These are phyloP conservation scores for Pleurostoma richardsiae DNA, from an alignment of 2,329 filamentous ascomycete genomes.

Conservation along the genomic window DNA sequence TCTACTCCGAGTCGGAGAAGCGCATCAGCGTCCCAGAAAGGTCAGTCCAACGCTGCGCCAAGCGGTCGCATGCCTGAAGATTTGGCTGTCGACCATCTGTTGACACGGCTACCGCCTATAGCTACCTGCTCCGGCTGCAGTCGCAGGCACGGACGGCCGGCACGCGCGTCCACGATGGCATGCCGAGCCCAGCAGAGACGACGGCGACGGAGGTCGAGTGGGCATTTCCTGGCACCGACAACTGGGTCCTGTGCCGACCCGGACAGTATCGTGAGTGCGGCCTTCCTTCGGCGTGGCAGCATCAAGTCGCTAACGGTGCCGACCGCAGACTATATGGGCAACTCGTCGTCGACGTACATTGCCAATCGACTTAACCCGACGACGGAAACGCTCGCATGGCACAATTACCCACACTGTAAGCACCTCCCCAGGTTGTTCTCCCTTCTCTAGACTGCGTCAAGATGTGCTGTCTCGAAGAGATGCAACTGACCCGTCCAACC, in stretches of 20 bases:
- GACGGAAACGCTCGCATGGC: constrained; percentile 6
- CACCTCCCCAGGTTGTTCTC: too few relatives aligned
- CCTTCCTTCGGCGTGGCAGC: not conserved
- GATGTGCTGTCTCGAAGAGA: too few relatives aligned
- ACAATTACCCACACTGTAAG: constrained; percentile 3
- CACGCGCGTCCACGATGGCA: constrained; percentile 4
- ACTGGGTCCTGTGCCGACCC: constrained; percentile 6
- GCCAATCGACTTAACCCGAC: constrained; percentile 5
- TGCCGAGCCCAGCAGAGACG: constrained; percentile 8
- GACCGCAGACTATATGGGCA: constrained; percentile 5
- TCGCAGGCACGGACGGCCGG: constrained; percentile 3
- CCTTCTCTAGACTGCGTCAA: too few relatives aligned
- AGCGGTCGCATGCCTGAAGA: not conserved
- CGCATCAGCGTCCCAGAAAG: constrained; percentile 6
- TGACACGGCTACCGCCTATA: not conserved
- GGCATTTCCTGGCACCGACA: constrained; percentile 5
- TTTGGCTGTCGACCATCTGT: not conserved
- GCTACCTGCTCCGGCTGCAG: constrained; percentile 5
- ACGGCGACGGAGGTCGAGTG: constrained; percentile 6
- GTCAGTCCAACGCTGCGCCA: not conserved
- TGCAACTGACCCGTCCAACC: too few relatives aligned
- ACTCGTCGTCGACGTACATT: constrained; percentile 7
- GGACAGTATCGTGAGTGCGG: constrained; percentile 6
- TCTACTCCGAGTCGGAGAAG: constrained; percentile 7
- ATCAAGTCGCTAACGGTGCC: too few relatives aligned